These are phyloP conservation scores for Leishmania guyanensis DNA, from an alignment of 208 protist species.

Conservation along the genomic window DNA sequence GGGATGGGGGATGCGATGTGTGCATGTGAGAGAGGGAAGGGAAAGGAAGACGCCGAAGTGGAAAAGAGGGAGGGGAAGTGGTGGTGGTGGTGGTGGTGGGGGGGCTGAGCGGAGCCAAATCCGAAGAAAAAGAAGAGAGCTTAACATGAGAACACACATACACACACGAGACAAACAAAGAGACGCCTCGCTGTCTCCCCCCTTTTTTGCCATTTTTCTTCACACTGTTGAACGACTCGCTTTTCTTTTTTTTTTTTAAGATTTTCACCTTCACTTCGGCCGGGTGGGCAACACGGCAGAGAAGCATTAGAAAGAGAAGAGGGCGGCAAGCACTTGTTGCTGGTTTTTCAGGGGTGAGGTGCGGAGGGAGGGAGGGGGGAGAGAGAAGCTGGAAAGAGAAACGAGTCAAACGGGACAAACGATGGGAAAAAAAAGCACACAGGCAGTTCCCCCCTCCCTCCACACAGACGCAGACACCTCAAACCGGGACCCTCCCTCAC, in stretches of 20 bases:
- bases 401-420: background rate
- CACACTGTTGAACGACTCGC: background rate
- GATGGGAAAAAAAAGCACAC: background rate
- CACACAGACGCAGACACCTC: background rate
- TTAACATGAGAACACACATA: slow-evolving; percentile 4
- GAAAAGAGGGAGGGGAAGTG: background rate
- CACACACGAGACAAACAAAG: background rate
- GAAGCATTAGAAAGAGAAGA: background rate
- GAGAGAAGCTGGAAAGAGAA: background rate
- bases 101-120: background rate
- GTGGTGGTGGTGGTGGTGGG: background rate
- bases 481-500: too few relatives aligned
- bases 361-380: background rate
- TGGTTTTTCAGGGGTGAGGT: background rate
- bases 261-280: too few relatives aligned
- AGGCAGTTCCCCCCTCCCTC: background rate
- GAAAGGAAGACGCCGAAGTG: background rate
- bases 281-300: too few relatives aligned
- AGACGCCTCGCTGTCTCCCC: background rate
- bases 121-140: background rate
- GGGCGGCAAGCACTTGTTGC: background rate
- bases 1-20: background rate
- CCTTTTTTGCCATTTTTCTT: too few relatives aligned
- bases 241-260: background rate
- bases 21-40: too few relatives aligned